Evolutionary conservation across 148 eudicot species (phyloP).

Genomic region (Hydrangea macrophylla): DNA sequence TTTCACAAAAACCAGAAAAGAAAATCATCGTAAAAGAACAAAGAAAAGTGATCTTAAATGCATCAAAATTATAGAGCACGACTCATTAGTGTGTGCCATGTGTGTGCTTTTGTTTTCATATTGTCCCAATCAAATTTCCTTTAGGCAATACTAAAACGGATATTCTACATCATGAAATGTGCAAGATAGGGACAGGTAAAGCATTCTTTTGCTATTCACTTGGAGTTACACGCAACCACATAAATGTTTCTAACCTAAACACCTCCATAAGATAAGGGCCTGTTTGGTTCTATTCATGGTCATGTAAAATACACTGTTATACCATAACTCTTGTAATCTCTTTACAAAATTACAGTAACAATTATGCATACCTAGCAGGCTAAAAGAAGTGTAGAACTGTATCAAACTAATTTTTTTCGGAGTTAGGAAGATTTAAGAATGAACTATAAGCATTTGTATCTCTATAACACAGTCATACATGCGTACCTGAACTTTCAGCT

Average conservation of each 20-base stretch:
- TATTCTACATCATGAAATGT: background rate
- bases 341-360: background rate
- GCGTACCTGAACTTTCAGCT: background rate
- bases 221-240: background rate
- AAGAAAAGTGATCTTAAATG: background rate
- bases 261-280: too few species aligned
- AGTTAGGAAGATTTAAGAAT: constrained; percentile 2
- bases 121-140: background rate
- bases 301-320: too few species aligned
- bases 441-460: background rate
- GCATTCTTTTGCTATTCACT: background rate
- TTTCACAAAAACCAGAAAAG: background rate
- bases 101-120: constrained; percentile 3
- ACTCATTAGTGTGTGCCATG: background rate
- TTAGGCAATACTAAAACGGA: background rate
- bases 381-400: background rate
- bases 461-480: background rate
- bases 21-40: background rate
- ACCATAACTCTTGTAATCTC: background rate
- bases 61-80: too few species aligned
- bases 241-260: background rate
- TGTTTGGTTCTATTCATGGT: too few species aligned
- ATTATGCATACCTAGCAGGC: background rate
- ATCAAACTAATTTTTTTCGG: background rate
- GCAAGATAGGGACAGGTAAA: too few species aligned